Conservation (phyloP, 2,329 filamentous ascomycete species). For the Ambrosiella xylebori region DNA sequence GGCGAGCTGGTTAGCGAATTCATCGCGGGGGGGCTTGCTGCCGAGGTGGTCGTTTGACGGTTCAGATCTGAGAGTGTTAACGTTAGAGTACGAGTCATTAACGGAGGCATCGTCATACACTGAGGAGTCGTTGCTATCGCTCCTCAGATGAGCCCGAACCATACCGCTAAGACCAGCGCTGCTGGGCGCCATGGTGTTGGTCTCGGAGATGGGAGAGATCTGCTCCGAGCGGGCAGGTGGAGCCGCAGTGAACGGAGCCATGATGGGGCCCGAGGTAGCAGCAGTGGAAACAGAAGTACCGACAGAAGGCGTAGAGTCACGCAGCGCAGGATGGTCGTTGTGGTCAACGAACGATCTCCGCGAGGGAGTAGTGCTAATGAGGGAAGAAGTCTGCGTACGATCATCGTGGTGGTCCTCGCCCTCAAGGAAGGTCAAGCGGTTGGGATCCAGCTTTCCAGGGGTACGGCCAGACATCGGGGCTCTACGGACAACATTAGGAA, state of each 20-base stretch:
- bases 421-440: conserved; percentile 27
- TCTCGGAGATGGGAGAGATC: conserved; percentile 32
- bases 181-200: conserved; percentile 1
- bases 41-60: conserved; percentile 16
- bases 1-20: conserved; percentile 57
- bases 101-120: conserved; percentile 41
- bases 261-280: background rate
- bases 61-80: conserved; percentile 22
- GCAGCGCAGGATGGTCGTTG: conserved; percentile 12
- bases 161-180: conserved; percentile 55
- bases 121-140: conserved; percentile 66
- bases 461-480: conserved; percentile 1
- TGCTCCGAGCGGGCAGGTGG: conserved; percentile 62
- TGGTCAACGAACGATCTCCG: conserved; percentile 9
- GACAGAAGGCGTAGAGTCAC: conserved; percentile 7
- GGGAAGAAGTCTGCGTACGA: conserved; percentile 14
- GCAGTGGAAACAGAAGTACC: background rate
- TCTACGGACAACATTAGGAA: background rate
- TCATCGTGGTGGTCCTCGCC: conserved; percentile 23
- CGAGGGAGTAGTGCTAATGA: conserved; percentile 10
- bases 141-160: conserved; percentile 69
- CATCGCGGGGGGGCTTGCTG: conserved; percentile 26
- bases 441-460: conserved; percentile 11
- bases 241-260: conserved; percentile 1
- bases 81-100: conserved; percentile 18